A percentile compares a stretch with the other conserved stretches of the same genome.
These are phyloP conservation scores for Mollisia scopiformis DNA, from an alignment of 2,329 filamentous ascomycete genomes.

Conservation along the genomic window DNA sequence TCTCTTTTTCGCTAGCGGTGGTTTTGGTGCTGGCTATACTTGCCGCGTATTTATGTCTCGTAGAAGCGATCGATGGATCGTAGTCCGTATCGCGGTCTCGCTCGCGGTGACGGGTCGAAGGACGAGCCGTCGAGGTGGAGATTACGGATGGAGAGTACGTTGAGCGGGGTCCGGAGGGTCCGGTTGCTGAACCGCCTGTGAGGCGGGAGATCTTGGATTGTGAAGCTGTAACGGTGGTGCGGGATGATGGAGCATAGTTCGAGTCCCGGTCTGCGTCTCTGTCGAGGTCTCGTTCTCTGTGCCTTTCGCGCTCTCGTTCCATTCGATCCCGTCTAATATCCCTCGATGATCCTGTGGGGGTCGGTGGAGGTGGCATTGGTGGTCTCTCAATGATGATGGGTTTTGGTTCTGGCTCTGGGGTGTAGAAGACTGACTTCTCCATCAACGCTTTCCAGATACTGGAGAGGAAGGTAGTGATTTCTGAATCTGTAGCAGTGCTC, in stretches of 20 bases:
- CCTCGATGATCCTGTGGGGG: constrained; percentile 2
- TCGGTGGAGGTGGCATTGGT: constrained; percentile 11
- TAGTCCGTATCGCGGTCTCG: not conserved
- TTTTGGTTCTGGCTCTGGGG: constrained; percentile 39
- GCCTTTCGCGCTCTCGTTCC: not conserved
- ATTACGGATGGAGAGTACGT: constrained; percentile 5
- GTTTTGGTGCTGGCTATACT: constrained; percentile 18
- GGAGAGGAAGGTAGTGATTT: constrained; percentile 57
- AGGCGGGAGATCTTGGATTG: constrained; percentile 19
- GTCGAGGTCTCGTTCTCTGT: not conserved
- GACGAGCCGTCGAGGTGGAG: not conserved
- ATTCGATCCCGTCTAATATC: not conserved
- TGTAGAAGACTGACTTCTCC: constrained; percentile 50
- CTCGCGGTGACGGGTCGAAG: not conserved
- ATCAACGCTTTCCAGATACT: constrained; percentile 54
- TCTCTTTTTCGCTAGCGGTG: constrained; percentile 12
- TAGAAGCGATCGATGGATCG: constrained; percentile 2
- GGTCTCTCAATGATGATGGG: constrained; percentile 23
- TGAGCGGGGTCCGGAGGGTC: not conserved
- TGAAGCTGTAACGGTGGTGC: not conserved
- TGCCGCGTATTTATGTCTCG: constrained; percentile 13
- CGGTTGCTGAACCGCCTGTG: constrained; percentile 5
- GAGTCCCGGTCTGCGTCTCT: constrained; percentile 4
- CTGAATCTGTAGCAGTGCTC: constrained; percentile 54
- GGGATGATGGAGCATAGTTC: constrained; percentile 7